These are phyloP conservation scores for Leishmania gerbilli DNA, from an alignment of 208 protist genomes.

Conservation along the genomic window DNA sequence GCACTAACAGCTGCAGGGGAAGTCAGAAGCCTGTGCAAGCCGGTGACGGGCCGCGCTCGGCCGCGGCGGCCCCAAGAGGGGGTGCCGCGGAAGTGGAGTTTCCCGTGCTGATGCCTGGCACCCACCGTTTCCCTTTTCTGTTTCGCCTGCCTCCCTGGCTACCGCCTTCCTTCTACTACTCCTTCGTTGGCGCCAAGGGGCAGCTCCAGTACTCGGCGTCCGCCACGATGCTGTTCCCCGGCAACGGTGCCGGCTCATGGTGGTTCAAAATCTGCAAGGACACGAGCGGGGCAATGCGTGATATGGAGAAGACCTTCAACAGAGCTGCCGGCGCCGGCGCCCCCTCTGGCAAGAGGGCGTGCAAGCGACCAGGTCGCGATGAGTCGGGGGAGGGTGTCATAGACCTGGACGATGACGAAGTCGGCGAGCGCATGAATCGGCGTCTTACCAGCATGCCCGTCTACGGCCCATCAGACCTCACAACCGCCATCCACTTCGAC, in stretches of 20 bases:
- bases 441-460: conserved; percentile 15
- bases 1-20: not conserved
- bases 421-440: conserved; percentile 18
- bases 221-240: conserved; percentile 41
- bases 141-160: conserved; percentile 67
- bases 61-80: not conserved
- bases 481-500: conserved; percentile 32
- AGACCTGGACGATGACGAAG: conserved; percentile 13
- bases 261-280: conserved; percentile 14
- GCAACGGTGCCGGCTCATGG: conserved; percentile 31
- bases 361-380: not conserved
- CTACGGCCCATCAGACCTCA: conserved; percentile 29
- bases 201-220: conserved; percentile 45
- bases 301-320: conserved; percentile 10
- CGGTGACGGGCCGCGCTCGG: not conserved
- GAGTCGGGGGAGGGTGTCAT: not conserved
- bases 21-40: conserved; percentile 14
- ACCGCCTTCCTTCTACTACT: conserved; percentile 70
- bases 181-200: conserved; percentile 34
- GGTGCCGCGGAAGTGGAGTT: conserved; percentile 20
- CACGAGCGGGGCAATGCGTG: not conserved
- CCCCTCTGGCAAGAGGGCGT: not conserved
- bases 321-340: not conserved
- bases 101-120: conserved; percentile 44
- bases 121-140: conserved; percentile 56